These are phyloP conservation scores for Nemania sp. DNA, from an alignment of 2,329 filamentous ascomycete species.

Conservation along the genomic window DNA sequence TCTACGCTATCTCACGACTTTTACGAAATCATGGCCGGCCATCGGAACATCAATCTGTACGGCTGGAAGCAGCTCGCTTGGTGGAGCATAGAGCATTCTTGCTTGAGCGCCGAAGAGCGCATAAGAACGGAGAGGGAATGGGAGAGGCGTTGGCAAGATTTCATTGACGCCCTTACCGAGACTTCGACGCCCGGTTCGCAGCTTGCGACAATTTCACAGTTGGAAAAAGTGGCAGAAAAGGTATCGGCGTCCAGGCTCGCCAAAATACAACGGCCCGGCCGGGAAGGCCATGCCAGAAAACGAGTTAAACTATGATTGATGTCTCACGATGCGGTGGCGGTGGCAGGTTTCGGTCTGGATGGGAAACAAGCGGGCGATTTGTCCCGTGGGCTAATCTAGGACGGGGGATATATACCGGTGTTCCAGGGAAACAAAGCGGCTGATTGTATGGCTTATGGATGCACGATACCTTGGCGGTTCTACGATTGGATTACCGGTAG, in stretches of 20 bases:
- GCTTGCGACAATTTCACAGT: background rate
- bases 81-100: slow-evolving; percentile 66
- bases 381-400: too few relatives aligned
- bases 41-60: slow-evolving; percentile 65
- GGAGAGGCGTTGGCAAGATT: slow-evolving; percentile 56
- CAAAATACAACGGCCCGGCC: too few relatives aligned
- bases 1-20: slow-evolving; percentile 76
- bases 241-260: too few relatives aligned
- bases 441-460: background rate
- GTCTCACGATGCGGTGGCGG: background rate
- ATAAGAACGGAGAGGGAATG: slow-evolving; percentile 48
- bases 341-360: too few relatives aligned
- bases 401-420: too few relatives aligned
- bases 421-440: background rate
- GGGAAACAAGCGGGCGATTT: background rate
- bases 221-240: slow-evolving; percentile 41
- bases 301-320: too few relatives aligned
- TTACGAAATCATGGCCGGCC: slow-evolving; percentile 74
- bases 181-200: background rate
- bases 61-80: slow-evolving; percentile 70
- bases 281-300: too few relatives aligned
- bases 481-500: background rate
- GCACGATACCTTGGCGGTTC: background rate
- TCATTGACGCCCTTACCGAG: slow-evolving; percentile 50
- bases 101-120: slow-evolving; percentile 51